A percentile compares a stretch with the other conserved stretches of the same genome.
Conservation (phyloP, 1,139 yeast species). For the Lodderomyces beijingensis region DNA sequence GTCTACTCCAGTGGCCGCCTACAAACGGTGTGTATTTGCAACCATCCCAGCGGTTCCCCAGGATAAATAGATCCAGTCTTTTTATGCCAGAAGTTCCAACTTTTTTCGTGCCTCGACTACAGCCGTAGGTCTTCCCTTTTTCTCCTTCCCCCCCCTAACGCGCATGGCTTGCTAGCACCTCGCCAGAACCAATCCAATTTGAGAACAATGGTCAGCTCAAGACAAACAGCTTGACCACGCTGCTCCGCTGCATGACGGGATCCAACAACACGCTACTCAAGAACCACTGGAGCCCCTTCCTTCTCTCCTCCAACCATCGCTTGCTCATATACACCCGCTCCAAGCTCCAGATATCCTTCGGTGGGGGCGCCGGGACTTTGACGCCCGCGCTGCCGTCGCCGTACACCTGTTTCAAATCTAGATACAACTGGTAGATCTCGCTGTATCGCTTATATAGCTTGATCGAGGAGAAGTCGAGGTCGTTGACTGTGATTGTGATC, state of each 20-base stretch:
- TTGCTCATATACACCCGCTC: constrained; percentile 44
- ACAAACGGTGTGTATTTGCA: too few species aligned
- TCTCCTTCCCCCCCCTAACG: background rate
- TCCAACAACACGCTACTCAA: constrained; percentile 62
- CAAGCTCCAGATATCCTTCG: constrained; percentile 48
- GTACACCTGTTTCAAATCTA: constrained; percentile 33
- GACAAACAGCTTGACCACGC: constrained; percentile 50
- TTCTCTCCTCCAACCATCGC: constrained; percentile 55
- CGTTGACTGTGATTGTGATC: constrained; percentile 39
- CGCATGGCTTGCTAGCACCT: too few species aligned
- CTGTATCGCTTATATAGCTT: constrained; percentile 57
- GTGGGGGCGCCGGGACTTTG: constrained; percentile 59
- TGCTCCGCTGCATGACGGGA: constrained; percentile 50
- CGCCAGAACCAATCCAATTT: too few species aligned
- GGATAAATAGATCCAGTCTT: too few species aligned
- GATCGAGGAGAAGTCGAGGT: constrained; percentile 44
- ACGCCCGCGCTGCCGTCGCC: constrained; percentile 18
- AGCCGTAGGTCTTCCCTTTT: background rate
- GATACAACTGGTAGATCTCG: constrained; percentile 54
- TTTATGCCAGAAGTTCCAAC: too few species aligned
- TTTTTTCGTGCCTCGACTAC: background rate
- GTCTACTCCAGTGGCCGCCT: too few species aligned
- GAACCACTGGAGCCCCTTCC: constrained; percentile 73
- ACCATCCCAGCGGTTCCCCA: too few species aligned
- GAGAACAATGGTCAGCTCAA: constrained; percentile 13